phyloP scores from a whole-genome alignment of 345 rosid species.

The Pistacia atlantica region DNA sequence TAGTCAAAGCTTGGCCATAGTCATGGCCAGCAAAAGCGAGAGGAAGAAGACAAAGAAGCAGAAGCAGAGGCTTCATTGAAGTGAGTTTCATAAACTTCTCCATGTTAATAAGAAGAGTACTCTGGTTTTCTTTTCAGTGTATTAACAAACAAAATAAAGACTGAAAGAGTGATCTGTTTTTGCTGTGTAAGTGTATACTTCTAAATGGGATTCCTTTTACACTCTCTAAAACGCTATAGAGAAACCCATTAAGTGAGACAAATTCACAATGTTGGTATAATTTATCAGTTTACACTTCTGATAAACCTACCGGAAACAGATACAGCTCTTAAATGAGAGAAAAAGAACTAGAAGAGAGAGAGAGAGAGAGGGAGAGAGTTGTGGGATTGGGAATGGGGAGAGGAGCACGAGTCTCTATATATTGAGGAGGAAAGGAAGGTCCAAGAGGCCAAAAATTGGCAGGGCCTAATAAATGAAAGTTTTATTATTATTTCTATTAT shows the following conservation, averaged over 20 bases:
- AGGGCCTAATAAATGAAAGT: constrained; percentile 43
- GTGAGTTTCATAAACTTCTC: constrained; percentile 34
- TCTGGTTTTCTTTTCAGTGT: not conserved
- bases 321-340: constrained; percentile 10
- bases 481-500: constrained; percentile 8
- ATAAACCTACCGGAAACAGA: constrained; percentile 30
- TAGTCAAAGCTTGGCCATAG: constrained; percentile 86
- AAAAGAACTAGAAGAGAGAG: constrained; percentile 13
- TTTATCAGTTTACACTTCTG: constrained; percentile 47
- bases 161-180: constrained; percentile 15
- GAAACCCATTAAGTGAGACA: constrained; percentile 1
- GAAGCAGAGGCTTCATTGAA: constrained; percentile 48
- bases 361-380: constrained; percentile 14
- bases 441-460: constrained; percentile 37
- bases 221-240: constrained; percentile 15
- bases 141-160: not conserved
- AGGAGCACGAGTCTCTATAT: constrained; percentile 44
- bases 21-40: constrained; percentile 78
- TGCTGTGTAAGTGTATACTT: not conserved
- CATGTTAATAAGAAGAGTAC: constrained; percentile 18
- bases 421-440: constrained; percentile 57
- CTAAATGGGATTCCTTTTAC: constrained; percentile 4
- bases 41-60: constrained; percentile 61
- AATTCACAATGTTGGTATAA: constrained; percentile 44
- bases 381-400: constrained; percentile 29